Conservation (phyloP, 2,329 filamentous ascomycete species). For the Exutisphaerella laricina region DNA sequence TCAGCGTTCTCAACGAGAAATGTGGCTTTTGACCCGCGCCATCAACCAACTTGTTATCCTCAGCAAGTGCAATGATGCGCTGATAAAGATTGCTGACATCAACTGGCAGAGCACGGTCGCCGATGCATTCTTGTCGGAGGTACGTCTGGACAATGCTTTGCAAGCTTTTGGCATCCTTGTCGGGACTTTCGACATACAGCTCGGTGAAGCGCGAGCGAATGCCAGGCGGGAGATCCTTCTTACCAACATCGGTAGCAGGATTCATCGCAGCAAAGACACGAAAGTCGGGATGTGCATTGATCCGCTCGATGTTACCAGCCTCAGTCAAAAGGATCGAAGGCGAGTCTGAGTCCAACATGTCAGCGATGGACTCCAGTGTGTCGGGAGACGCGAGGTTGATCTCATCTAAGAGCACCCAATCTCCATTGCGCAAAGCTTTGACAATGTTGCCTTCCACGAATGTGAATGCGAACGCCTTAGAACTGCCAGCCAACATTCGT, state of each 20-base stretch:
- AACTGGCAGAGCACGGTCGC: conserved; percentile 66
- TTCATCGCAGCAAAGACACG: conserved; percentile 99
- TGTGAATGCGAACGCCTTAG: conserved; percentile 79
- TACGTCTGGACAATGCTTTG: conserved; percentile 85
- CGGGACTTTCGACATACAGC: conserved; percentile 86
- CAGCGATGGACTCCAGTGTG: conserved; percentile 87
- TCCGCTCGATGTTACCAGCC: conserved; percentile 84
- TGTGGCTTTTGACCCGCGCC: conserved; percentile 94
- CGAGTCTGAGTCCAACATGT: conserved; percentile 67
- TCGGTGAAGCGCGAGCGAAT: conserved; percentile 92
- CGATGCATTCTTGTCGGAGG: conserved; percentile 61
- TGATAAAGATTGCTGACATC: conserved; percentile 86
- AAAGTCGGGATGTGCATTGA: conserved; percentile 86
- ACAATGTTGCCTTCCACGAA: conserved; percentile 96
- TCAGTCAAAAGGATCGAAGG: conserved; percentile 89
- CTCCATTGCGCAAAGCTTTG: conserved; percentile 89
- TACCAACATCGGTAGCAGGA: conserved; percentile 93
- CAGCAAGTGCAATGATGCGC: conserved; percentile 74
- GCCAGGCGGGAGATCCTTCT: conserved; percentile 84
- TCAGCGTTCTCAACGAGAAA: conserved; percentile 92
- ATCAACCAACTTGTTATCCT: conserved; percentile 81
- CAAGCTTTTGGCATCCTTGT: conserved; percentile 79
- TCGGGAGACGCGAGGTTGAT: conserved; percentile 95
- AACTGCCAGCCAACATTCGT: conserved; percentile 66
- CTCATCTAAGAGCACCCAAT: conserved; percentile 96